Conservation (phyloP, 441 rosid genomes). For the Croton laevigatus region DNA sequence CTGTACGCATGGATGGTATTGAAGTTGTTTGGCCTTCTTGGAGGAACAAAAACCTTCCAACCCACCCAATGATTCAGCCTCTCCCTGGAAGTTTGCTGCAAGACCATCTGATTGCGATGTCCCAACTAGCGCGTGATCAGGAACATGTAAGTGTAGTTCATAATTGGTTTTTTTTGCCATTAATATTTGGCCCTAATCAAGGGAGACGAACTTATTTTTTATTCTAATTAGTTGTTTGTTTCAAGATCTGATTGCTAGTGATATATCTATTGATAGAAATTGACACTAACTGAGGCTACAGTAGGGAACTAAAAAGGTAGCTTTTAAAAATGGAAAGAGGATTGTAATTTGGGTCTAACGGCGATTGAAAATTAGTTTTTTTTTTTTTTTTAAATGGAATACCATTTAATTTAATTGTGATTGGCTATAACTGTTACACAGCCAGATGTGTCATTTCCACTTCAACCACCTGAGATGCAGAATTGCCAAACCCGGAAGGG, state of each 20-base stretch:
- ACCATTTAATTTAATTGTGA: conserved; percentile 11
- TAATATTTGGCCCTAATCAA: too few relatives aligned
- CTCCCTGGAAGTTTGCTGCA: conserved; percentile 81
- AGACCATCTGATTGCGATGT: conserved; percentile 83
- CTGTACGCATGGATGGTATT: conserved; percentile 62
- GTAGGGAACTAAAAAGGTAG: too few relatives aligned
- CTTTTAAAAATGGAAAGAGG: too few relatives aligned
- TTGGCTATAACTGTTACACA: conserved; percentile 39
- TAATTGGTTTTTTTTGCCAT: background rate
- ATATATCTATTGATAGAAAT: too few relatives aligned
- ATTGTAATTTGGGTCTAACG: too few relatives aligned
- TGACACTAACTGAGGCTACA: too few relatives aligned
- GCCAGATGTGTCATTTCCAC: conserved; percentile 89
- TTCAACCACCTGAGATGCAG: conserved; percentile 70
- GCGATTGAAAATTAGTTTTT: background rate
- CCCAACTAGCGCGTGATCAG: conserved; percentile 91
- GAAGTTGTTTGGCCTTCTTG: conserved; percentile 97
- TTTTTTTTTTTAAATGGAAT: background rate
- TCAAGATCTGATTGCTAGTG: too few relatives aligned
- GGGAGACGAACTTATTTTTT: too few relatives aligned
- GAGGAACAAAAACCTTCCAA: conserved; percentile 83
- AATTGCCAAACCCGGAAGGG: conserved; percentile 54
- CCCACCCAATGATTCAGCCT: conserved; percentile 83
- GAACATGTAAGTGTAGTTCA: conserved; percentile 67
- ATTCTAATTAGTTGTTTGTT: too few relatives aligned